A percentile compares a stretch with the other conserved stretches of the same genome.
These are phyloP conservation scores for Punica granatum DNA, from an alignment of 345 rosid genomes.

Conservation along the genomic window DNA sequence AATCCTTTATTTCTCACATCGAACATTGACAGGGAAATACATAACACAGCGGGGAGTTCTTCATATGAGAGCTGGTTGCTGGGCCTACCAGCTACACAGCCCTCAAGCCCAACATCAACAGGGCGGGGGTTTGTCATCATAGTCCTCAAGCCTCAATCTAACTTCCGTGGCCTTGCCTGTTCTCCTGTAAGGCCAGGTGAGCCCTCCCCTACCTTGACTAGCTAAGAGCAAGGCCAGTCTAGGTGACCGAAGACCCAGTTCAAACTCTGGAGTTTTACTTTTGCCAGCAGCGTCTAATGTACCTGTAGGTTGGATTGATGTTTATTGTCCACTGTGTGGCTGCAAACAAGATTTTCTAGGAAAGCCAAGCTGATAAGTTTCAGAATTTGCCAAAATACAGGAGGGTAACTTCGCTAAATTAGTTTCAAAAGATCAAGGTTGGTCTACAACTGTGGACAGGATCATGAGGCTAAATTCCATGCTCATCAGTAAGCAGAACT, in stretches of 20 bases:
- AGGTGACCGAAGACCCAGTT: neutral
- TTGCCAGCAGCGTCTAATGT: neutral
- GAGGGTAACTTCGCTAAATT: neutral
- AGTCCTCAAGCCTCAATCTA: neutral
- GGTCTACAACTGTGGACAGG: neutral
- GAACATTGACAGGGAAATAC: neutral
- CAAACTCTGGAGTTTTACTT: neutral
- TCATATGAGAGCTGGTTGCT: neutral
- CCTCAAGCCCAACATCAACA: neutral
- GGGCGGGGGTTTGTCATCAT: neutral
- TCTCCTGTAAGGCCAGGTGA: neutral
- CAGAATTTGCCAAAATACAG: neutral
- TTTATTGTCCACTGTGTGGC: too few species aligned
- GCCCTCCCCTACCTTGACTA: neutral
- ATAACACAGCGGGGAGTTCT: neutral
- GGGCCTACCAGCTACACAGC: neutral
- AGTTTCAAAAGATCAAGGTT: neutral
- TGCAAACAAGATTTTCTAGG: neutral
- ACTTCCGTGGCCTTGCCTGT: neutral
- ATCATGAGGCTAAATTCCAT: too few species aligned
- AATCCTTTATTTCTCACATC: neutral
- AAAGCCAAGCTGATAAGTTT: neutral
- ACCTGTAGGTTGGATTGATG: neutral
- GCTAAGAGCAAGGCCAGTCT: neutral
- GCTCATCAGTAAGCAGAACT: too few species aligned